Evolutionary conservation across 129 eudicot species (phyloP).

Genomic region (Flaveria robusta): DNA sequence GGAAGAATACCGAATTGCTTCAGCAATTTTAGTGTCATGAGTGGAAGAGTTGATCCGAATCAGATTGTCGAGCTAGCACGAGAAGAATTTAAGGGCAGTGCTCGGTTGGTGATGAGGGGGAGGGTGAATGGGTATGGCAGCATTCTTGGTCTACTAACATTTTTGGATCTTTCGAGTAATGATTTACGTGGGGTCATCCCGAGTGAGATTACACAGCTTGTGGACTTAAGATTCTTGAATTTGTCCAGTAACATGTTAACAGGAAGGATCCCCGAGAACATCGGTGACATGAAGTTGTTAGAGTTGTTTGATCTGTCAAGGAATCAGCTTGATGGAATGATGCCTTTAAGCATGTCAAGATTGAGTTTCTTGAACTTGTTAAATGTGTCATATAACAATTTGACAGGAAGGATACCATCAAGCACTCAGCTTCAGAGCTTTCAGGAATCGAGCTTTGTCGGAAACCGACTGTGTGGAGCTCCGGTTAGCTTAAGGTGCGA

Average conservation of each 20-base stretch:
- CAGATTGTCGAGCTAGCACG: neutral
- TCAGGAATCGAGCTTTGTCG: constrained; percentile 31
- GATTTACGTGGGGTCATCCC: constrained; percentile 39
- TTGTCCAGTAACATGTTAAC: constrained; percentile 35
- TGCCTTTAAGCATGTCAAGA: constrained; percentile 28
- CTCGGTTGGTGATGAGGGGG: constrained; percentile 34
- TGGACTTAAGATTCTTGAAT: constrained; percentile 29
- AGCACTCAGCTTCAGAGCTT: constrained; percentile 33
- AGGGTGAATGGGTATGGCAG: constrained; percentile 27
- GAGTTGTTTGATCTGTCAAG: constrained; percentile 43
- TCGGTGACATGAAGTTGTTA: constrained; percentile 37
- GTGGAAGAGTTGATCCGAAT: neutral
- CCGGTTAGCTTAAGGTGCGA: constrained; percentile 23
- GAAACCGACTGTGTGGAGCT: constrained; percentile 33
- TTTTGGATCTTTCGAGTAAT: constrained; percentile 42
- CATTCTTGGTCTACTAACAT: constrained; percentile 25
- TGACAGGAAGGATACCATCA: constrained; percentile 31
- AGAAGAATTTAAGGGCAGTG: constrained; percentile 25
- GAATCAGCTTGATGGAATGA: constrained; percentile 30
- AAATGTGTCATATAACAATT: constrained; percentile 30
- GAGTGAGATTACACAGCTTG: constrained; percentile 27
- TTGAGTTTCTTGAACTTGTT: constrained; percentile 18
- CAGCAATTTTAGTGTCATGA: constrained; percentile 38
- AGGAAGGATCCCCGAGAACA: constrained; percentile 35
- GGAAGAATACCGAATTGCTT: constrained; percentile 47